Conservation (phyloP, 306 rosid genomes). For the Arachis hypogaea region DNA sequence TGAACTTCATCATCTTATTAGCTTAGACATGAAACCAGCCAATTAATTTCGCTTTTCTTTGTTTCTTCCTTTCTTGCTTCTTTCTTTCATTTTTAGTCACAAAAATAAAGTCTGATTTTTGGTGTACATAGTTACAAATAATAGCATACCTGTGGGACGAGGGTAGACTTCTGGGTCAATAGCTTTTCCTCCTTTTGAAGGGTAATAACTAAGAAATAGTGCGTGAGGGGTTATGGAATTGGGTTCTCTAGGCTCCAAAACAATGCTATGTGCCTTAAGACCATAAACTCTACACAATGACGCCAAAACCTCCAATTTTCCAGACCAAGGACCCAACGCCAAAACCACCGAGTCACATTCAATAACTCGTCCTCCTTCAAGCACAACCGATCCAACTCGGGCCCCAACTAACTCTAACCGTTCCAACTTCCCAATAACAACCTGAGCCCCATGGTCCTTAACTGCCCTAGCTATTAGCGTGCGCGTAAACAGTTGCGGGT, state of each 20-base stretch:
- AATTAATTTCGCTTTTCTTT: too few relatives aligned
- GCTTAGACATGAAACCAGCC: too few relatives aligned
- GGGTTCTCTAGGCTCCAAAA: conserved; percentile 67
- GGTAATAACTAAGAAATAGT: conserved; percentile 62
- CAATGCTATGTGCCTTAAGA: conserved; percentile 81
- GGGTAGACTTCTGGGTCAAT: conserved; percentile 89
- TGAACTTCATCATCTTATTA: too few relatives aligned
- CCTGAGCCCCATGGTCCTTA: conserved; percentile 62
- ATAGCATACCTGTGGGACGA: conserved; percentile 75
- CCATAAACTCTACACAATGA: conserved; percentile 66
- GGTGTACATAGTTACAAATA: not conserved
- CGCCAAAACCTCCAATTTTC: conserved; percentile 59
- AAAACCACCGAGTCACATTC: conserved; percentile 76
- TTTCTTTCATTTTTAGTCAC: too few relatives aligned
- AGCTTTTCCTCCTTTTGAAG: conserved; percentile 49
- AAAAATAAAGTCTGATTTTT: too few relatives aligned
- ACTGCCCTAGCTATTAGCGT: conserved; percentile 62
- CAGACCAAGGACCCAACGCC: conserved; percentile 87
- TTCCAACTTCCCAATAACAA: conserved; percentile 75
- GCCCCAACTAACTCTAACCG: conserved; percentile 51
- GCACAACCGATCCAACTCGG: conserved; percentile 55
- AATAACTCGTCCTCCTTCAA: conserved; percentile 62
- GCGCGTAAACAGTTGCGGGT: conserved; percentile 73
- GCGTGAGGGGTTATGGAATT: conserved; percentile 74
- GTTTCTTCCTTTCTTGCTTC: too few relatives aligned